These are phyloP conservation scores for Wallacemonas collosoma DNA, from an alignment of 208 protist genomes.

Conservation along the genomic window DNA sequence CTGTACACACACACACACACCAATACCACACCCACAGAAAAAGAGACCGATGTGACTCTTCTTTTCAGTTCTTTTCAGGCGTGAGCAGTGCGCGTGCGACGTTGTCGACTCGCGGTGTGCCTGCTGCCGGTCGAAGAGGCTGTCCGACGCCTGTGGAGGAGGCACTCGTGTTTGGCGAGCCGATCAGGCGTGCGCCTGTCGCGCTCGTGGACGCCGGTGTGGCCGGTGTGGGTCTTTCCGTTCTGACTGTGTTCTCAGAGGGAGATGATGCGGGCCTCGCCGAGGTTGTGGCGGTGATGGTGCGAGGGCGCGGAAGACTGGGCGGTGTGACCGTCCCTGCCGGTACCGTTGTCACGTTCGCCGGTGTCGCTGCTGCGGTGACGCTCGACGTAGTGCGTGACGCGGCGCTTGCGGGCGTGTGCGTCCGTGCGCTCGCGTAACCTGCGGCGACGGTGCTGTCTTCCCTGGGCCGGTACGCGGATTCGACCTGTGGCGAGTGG, in stretches of 20 bases:
- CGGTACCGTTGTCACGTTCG: background rate
- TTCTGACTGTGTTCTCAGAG: background rate
- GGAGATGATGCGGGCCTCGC: background rate
- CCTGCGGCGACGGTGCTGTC: background rate
- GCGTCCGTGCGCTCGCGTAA: no score
- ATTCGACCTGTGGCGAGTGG: background rate
- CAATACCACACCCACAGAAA: background rate
- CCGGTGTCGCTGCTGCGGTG: background rate
- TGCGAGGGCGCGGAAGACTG: background rate
- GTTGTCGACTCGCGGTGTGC: background rate
- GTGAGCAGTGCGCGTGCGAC: conserved; percentile 4
- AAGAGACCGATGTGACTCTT: background rate
- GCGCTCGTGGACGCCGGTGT: background rate
- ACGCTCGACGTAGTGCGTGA: no score
- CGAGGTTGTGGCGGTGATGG: background rate
- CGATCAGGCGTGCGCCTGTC: conserved; percentile 1
- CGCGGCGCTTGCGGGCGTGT: no score
- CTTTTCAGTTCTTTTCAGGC: conserved; percentile 8
- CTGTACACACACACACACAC: background rate
- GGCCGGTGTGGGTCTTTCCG: background rate
- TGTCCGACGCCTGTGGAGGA: no score
- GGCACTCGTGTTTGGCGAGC: background rate
- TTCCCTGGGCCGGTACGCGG: background rate
- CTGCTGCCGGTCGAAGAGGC: no score
- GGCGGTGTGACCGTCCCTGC: background rate